A percentile compares a stretch with the other conserved stretches of the same genome.
Conservation (phyloP, 352 stramenopile species). For the Phytophthora quininea region DNA sequence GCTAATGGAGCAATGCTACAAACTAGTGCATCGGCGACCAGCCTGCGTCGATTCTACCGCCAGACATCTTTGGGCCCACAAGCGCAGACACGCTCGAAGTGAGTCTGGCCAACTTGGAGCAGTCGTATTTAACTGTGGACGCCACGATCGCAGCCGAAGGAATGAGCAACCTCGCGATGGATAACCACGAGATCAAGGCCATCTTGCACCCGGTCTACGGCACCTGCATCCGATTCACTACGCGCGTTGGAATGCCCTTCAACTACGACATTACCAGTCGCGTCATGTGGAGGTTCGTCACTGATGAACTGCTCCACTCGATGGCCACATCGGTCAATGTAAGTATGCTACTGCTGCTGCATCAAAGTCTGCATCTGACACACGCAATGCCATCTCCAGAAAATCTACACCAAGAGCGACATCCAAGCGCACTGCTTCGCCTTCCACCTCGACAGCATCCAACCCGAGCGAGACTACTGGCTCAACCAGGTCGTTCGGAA, state of each 20-base stretch:
- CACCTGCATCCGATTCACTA: slow-evolving; percentile 31
- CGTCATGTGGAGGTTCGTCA: slow-evolving; percentile 32
- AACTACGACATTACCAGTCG: slow-evolving; percentile 29
- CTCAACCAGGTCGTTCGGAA: slow-evolving; percentile 29
- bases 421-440: slow-evolving; percentile 31
- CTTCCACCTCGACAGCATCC: slow-evolving; percentile 17
- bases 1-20: slow-evolving; percentile 9
- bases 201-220: slow-evolving; percentile 29
- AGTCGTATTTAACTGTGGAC: slow-evolving; percentile 24
- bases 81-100: slow-evolving; percentile 30
- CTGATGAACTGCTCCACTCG: slow-evolving; percentile 23
- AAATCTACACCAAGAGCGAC: slow-evolving; percentile 36
- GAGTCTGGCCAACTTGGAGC: slow-evolving; percentile 27
- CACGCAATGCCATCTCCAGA: slow-evolving; percentile 11
- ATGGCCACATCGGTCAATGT: slow-evolving; percentile 32
- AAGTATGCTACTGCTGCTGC: slow-evolving; percentile 1
- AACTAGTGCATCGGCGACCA: slow-evolving; percentile 6
- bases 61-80: slow-evolving; percentile 24
- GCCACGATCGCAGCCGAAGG: slow-evolving; percentile 23
- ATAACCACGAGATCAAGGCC: slow-evolving; percentile 32
- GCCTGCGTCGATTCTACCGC: slow-evolving; percentile 17
- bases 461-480: slow-evolving; percentile 28
- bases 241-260: slow-evolving; percentile 26
- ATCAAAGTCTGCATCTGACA: too few relatives aligned
- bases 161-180: slow-evolving; percentile 21